Percentiles rank a stretch among this genome's conserved stretches.
Evolutionary conservation across 495 filamentous ascomycete species (phyloP).

Genomic region (Pseudevernia furfuracea): DNA sequence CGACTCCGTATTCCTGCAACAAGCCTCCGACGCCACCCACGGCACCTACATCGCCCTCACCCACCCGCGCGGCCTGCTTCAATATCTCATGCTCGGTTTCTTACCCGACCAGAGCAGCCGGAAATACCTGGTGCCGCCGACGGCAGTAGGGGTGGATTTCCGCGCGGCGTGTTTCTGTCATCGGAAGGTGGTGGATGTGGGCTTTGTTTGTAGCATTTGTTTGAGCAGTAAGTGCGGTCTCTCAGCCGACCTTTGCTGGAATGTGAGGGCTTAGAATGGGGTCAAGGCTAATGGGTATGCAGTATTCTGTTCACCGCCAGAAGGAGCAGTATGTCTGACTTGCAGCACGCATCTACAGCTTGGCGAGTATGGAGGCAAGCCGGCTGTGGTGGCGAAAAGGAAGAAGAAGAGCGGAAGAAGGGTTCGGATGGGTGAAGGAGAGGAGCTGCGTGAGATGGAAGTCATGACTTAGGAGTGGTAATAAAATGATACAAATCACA

Average conservation of each 20-base stretch:
- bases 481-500: not conserved
- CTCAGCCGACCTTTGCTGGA: no score
- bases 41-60: conserved; percentile 75
- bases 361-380: conserved; percentile 64
- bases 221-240: conserved; percentile 58
- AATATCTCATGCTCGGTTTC: conserved; percentile 95
- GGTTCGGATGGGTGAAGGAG: conserved; percentile 35
- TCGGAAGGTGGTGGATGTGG: conserved; percentile 79
- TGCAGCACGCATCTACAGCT: conserved; percentile 78
- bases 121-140: conserved; percentile 60
- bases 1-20: conserved; percentile 86
- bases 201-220: conserved; percentile 92
- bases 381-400: conserved; percentile 61
- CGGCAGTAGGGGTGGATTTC: conserved; percentile 86
- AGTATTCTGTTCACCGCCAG: conserved; percentile 60
- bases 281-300: conserved; percentile 1
- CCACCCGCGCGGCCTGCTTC: conserved; percentile 61
- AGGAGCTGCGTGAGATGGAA: not conserved
- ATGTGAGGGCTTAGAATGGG: not conserved
- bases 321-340: conserved; percentile 71
- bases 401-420: conserved; percentile 63
- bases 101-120: conserved; percentile 66
- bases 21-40: conserved; percentile 81
- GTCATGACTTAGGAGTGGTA: not conserved
- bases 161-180: conserved; percentile 97